A percentile compares a stretch with the other conserved stretches of the same genome.
Conservation (phyloP, 495 filamentous ascomycete genomes). For the Sordaria brevicollis region DNA sequence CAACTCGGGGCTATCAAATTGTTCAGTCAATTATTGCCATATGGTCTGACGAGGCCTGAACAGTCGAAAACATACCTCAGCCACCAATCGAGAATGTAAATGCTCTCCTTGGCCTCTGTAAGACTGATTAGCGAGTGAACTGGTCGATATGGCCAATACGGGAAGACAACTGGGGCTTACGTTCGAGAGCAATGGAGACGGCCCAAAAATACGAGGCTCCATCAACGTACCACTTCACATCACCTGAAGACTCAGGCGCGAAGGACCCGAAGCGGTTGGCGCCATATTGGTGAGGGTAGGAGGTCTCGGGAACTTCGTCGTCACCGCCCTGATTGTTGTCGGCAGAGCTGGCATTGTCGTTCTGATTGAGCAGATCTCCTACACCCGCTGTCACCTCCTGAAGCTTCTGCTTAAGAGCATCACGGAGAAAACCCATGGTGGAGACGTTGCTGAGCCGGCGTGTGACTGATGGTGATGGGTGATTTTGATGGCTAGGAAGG, state of each 20-base stretch:
- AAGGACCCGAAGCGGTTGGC: conserved; percentile 75
- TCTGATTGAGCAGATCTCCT: not conserved
- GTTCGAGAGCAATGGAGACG: conserved; percentile 72
- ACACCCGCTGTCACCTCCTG: not conserved
- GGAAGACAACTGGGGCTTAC: conserved; percentile 7
- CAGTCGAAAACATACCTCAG: conserved; percentile 42
- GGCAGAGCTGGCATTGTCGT: not conserved
- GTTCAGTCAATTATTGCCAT: not conserved
- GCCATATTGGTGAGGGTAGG: conserved; percentile 20
- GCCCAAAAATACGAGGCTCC: conserved; percentile 89
- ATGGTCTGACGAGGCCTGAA: too few species aligned
- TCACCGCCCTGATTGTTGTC: not conserved
- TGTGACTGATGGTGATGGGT: not conserved
- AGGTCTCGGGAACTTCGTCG: not conserved
- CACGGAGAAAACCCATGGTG: conserved; percentile 10
- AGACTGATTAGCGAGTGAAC: conserved; percentile 10
- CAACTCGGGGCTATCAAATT: conserved; percentile 52
- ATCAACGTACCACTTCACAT: conserved; percentile 92
- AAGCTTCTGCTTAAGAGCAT: conserved; percentile 9
- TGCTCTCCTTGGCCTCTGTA: conserved; percentile 60
- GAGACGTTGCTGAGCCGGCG: not conserved
- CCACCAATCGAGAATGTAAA: conserved; percentile 97
- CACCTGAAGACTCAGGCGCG: conserved; percentile 76
- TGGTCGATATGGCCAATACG: not conserved
- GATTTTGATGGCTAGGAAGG: not conserved